Evolutionary conservation across 192 early-diverging fungal species (phyloP), one percentile per base, ranked within the genome.

Genomic region (Coemansia asiatica): DNA sequence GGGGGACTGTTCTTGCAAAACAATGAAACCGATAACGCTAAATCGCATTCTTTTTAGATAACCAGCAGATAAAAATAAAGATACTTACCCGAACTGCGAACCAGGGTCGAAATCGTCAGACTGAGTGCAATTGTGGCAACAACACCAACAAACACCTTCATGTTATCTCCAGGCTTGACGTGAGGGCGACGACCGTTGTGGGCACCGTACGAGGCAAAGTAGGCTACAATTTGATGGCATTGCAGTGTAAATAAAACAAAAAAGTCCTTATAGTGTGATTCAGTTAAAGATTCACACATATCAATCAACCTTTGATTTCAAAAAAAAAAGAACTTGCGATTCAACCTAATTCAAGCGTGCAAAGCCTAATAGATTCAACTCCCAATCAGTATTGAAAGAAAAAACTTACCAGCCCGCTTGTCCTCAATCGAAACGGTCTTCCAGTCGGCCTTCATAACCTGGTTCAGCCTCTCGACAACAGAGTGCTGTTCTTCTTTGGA

Each of bases 391-490:
- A n/a, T n/a, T n/a, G n/a, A n/a, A n/a, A n/a, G n/a, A n/a, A 54
- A 46, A 29, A 36, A 76, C 80, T 82, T 82, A 82, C 80, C 35
- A 69, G 97, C 92, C 72, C 92, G 90, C 90, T 98, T 98, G 84
- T 98, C 88, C 57, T 97, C 95, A 71, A 91, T 66, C 54, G 95
- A 81, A 67, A 98, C 78, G 67, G 87, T 85, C 84, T 92, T 92
- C 97, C 97, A 98, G 86, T 98, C 94, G 50, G 86, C 91, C 86
- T 95, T 95, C 87, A 97, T 93, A 66, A 83, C 85, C 75, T 91
- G 91, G 65, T 85, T 85, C 27, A 98, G 86, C 40, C 84, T 73
- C 69, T 90, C 91, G 61, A 90, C 79, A 58, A 96, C 87, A 59
- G 91, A 88, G 61, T 82, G 83, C 85, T 96, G 92, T 81, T 96